phyloP scores from a whole-genome alignment of 208 protist species.

The Acanthamoeba divionensis region DNA sequence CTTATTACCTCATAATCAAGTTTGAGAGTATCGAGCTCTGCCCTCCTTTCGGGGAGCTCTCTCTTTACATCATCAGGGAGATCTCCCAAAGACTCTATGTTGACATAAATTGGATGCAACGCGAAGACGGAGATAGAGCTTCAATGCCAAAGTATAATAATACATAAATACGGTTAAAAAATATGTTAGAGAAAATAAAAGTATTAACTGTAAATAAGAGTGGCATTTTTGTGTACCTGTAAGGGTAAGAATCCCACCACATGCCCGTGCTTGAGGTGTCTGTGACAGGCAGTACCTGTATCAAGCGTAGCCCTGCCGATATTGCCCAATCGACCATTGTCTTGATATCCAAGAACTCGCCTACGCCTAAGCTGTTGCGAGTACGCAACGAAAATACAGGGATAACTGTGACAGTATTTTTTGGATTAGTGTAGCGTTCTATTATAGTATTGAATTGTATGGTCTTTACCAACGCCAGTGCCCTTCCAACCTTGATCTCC shows the following conservation, averaged over 20 bases:
- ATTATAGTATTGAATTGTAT: too few relatives aligned
- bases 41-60: slow-evolving; percentile 19
- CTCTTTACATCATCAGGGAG: slow-evolving; percentile 61
- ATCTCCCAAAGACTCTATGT: slow-evolving; percentile 53
- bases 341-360: slow-evolving; percentile 81
- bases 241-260: slow-evolving; percentile 81
- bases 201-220: background rate
- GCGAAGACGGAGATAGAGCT: slow-evolving; percentile 76
- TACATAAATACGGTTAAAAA: too few relatives aligned
- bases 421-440: background rate
- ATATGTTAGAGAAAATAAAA: background rate
- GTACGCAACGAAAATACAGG: slow-evolving; percentile 81
- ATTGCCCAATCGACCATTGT: slow-evolving; percentile 65
- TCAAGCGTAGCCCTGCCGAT: slow-evolving; percentile 61
- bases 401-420: slow-evolving; percentile 69
- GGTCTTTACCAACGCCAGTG: slow-evolving; percentile 48
- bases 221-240: slow-evolving; percentile 38
- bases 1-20: slow-evolving; percentile 71
- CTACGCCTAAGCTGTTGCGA: slow-evolving; percentile 73
- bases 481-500: slow-evolving; percentile 21
- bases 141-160: background rate
- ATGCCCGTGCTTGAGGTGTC: slow-evolving; percentile 73
- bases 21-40: slow-evolving; percentile 58
- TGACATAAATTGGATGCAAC: slow-evolving; percentile 82
- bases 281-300: slow-evolving; percentile 81